A percentile compares a stretch with the other conserved stretches of the same genome.
phyloP scores from a whole-genome alignment of 306 rosid genomes.

The Vicia villosa region DNA sequence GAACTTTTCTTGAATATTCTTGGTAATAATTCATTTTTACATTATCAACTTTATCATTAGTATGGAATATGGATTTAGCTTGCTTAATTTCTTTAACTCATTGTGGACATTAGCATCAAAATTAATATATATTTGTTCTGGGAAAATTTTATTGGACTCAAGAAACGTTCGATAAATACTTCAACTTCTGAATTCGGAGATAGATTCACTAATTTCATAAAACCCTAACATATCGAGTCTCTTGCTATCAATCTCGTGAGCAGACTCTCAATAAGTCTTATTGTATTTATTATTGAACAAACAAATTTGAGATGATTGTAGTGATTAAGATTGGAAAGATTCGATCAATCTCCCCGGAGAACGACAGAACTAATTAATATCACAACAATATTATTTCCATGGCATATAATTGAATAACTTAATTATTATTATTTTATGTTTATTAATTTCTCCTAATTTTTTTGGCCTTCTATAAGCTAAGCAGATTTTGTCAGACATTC shows the following conservation, averaged over 20 bases:
- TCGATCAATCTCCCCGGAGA: background rate
- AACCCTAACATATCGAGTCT: no score
- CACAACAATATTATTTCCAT: background rate
- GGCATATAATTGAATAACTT: constrained; percentile 20
- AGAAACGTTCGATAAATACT: no score
- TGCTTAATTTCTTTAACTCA: background rate
- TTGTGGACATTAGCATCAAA: no score
- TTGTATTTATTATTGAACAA: background rate
- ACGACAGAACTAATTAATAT: no score
- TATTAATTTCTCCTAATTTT: constrained; percentile 41
- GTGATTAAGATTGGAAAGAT: background rate
- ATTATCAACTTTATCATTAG: background rate
- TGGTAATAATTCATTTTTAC: constrained; percentile 50
- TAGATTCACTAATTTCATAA: no score
- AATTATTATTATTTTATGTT: constrained; percentile 27
- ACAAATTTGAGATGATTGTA: background rate
- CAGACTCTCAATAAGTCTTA: no score
- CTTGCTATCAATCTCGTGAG: no score
- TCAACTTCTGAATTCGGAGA: no score
- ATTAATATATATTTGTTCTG: no score
- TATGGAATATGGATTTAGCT: background rate
- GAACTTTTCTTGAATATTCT: constrained; percentile 55
- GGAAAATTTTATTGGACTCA: no score
- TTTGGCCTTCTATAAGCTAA: constrained; percentile 52
- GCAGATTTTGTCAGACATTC: constrained; percentile 45